Evolutionary conservation across 1,139 yeast species (phyloP), one percentile per base, ranked within the genome.

Genomic region (Saccharomyces pastorianus): DNA sequence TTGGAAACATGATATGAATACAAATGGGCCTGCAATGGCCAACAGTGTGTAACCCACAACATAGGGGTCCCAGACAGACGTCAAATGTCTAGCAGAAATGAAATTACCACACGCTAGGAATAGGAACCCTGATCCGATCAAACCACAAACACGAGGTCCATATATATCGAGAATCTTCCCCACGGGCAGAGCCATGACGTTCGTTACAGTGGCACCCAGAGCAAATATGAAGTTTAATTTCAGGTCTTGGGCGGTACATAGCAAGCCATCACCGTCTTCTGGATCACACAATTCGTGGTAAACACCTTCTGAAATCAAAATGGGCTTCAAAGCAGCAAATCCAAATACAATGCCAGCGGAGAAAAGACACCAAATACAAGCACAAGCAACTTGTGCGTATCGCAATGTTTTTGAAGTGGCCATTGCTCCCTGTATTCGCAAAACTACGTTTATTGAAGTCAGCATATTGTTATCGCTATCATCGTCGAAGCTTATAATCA

Each of bases 341-440:
- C 97, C 96, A 75, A 91, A 91, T 9, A 90, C 85, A 1, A 95
- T 90, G 1, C 97, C 98, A 0, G 96, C 96, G 2, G 96, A 91
- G 42, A 89, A 74, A 27, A 90, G 73, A 71, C 97, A 90, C 96
- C 96, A 90, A 0, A 77, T 60, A 38, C 88, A 81, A 38, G 97
- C 91, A 69, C 96, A 87, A 8, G 67, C 55, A 9, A 84, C 76
- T 65, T 84, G 90, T 11, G 54, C 46, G 14, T 55, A 32, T 38
- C 53, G 58, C 32, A 56, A 7, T 26, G 42, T 31, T 26, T 14
- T 31, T 11, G 34, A 31, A 31, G 4, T 14, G 2, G 26, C 25
- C 32, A 44, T 38, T 42, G 48, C 5, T 49, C 1, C 2, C 17
- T 42, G 46, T n/a, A 23, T 11, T 31, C 6, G 4, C 4, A n/a